Evolutionary conservation across 78 protist genomes (phyloP), one percentile per base, ranked within the genome.

Genomic region (Protostelium mycophagum): DNA sequence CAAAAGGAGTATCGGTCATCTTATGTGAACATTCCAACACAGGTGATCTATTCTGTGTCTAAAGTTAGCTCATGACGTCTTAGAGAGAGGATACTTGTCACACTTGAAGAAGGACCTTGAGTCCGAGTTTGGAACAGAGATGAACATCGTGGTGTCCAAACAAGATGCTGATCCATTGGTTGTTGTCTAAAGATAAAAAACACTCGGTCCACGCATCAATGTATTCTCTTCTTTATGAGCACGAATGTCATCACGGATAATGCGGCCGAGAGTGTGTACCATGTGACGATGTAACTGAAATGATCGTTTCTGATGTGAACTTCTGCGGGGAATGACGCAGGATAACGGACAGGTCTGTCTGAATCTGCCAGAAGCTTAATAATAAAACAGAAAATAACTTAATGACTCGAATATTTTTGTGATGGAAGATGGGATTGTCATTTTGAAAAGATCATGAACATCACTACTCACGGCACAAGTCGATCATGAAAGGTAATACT

Each of bases 11-110:
- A 38, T 89, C 92, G 85, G 95, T 92, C 1, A 91, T 95, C n/a
- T 95, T 95, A 34, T 91, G 94, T 35, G 97, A 95, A 88, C 97
- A 95, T 84, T 38, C 95, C 29, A 91, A 90, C 83, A 89, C 94
- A 10, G 73, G 73, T 51, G 73, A 51, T 51, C 73, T 51, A 51
- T 16, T n/a, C n/a, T n/a, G n/a, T n/a, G n/a, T n/a, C n/a, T n/a
- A n/a, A n/a, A n/a, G n/a, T n/a, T n/a, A n/a, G n/a, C n/a, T n/a
- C 31, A 51, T 51, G 73, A 51, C 5, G 73, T 51, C 73, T 51
- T 51, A 51, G 97, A 95, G 91, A 87, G 97, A 36, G 97, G 95
- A 39, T 95, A 88, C 36, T 89, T 95, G 1, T 25, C 90, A 10
- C 83, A 86, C 83, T 37, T 90, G 25, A 84, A 85, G 63, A 92